phyloP scores from a whole-genome alignment of 2,329 filamentous ascomycete genomes.

The Claviceps capensis region DNA sequence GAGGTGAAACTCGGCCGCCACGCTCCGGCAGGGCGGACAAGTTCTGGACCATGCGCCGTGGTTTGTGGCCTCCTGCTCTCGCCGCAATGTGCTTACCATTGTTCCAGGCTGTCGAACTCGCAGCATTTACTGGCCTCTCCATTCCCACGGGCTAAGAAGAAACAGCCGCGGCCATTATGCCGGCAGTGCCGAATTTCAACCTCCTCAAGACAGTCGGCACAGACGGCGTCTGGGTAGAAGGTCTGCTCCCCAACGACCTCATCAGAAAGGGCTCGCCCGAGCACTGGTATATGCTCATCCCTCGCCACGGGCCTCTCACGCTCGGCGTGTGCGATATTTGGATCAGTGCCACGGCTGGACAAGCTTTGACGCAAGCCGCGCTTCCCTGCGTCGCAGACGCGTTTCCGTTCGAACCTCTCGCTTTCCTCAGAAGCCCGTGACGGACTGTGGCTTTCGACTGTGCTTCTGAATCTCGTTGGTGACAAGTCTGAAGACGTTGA shows the following conservation, averaged over 20 bases:
- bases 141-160: conserved; percentile 15
- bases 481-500: too few species aligned
- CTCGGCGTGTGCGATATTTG: too few species aligned
- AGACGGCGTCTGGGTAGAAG: conserved; percentile 9
- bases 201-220: conserved; percentile 1
- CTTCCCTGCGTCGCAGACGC: conserved; percentile 52
- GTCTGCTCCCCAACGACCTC: conserved; percentile 1
- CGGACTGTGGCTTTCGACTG: conserved; percentile 63
- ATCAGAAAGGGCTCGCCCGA: conserved; percentile 17
- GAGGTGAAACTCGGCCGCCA: conserved; percentile 7
- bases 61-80: conserved; percentile 14
- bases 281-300: too few species aligned
- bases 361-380: conserved; percentile 48
- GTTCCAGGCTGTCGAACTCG: conserved; percentile 17
- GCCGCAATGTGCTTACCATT: conserved; percentile 17
- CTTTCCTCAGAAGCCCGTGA: conserved; percentile 9
- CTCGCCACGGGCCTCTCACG: too few species aligned
- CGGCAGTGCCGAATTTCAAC: conserved; percentile 10
- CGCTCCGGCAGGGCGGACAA: conserved; percentile 19
- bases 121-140: conserved; percentile 16
- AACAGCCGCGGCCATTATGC: conserved; percentile 5
- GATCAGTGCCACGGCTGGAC: conserved; percentile 20
- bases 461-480: conserved; percentile 52
- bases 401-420: conserved; percentile 29
- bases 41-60: conserved; percentile 17